Percentiles rank a stretch among this genome's conserved stretches.
Evolutionary conservation across 2,329 filamentous ascomycete genomes (phyloP).

Genomic region (Neophaeococcomyces aloes): DNA sequence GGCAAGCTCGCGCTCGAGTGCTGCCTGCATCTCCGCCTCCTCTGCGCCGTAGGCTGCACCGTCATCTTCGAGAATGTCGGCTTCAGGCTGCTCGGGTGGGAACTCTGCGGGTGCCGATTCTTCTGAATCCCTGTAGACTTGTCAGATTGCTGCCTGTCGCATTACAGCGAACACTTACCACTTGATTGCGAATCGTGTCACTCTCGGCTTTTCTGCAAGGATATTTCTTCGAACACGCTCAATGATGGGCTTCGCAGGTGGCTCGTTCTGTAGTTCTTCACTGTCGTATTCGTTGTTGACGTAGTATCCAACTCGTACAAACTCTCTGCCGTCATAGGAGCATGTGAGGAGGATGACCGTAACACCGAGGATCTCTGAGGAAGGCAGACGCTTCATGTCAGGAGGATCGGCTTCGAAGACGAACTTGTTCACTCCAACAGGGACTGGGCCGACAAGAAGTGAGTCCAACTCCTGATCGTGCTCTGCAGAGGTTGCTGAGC

Average conservation of each 20-base stretch:
- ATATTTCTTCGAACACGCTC: slow-evolving; percentile 89
- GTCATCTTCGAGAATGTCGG: slow-evolving; percentile 75
- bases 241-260: slow-evolving; percentile 81
- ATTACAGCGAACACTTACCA: slow-evolving; percentile 51
- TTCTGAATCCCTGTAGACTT: slow-evolving; percentile 71
- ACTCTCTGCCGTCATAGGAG: slow-evolving; percentile 91
- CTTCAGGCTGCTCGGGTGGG: slow-evolving; percentile 94
- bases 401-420: slow-evolving; percentile 92
- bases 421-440: slow-evolving; percentile 97
- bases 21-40: slow-evolving; percentile 64
- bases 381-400: slow-evolving; percentile 79
- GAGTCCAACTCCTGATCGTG: slow-evolving; percentile 98
- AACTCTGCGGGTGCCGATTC: slow-evolving; percentile 92
- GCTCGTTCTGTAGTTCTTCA: slow-evolving; percentile 77
- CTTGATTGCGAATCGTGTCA: slow-evolving; percentile 96
- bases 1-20: slow-evolving; percentile 43
- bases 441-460: slow-evolving; percentile 92
- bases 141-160: slow-evolving; percentile 4
- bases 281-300: slow-evolving; percentile 99
- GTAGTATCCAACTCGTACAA: slow-evolving; percentile 96
- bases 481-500: slow-evolving; percentile 91
- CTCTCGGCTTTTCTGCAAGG: slow-evolving; percentile 90
- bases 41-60: slow-evolving; percentile 80
- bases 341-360: slow-evolving; percentile 95
- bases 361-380: slow-evolving; percentile 90